Evolutionary conservation across 495 filamentous ascomycete species (phyloP).

Genomic region (Poronia punctata): DNA sequence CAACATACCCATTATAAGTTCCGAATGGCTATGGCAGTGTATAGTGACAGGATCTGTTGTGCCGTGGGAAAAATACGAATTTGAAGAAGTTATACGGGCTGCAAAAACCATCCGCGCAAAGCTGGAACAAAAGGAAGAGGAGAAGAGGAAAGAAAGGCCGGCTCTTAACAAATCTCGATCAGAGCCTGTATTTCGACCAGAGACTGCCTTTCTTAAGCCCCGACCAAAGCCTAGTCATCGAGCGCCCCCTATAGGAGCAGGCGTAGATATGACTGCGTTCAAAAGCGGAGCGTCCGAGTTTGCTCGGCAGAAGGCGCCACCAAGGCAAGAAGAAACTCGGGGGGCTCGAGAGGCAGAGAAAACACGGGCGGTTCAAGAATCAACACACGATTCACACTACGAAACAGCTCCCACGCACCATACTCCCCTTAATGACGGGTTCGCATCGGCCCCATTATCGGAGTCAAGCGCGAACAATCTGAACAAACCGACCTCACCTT

Average conservation of each 20-base stretch:
- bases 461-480: constrained; percentile 31
- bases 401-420: constrained; percentile 32
- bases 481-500: constrained; percentile 26
- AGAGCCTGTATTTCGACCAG: constrained; percentile 11
- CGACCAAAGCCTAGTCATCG: constrained; percentile 1
- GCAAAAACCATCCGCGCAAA: not conserved
- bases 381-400: constrained; percentile 9
- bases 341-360: no score
- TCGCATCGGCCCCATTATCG: constrained; percentile 27
- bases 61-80: constrained; percentile 32
- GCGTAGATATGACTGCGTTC: constrained; percentile 28
- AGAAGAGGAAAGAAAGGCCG: constrained; percentile 10
- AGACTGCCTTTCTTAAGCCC: no score
- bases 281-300: constrained; percentile 7
- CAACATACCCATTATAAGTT: constrained; percentile 68
- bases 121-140: constrained; percentile 4
- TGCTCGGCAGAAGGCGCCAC: constrained; percentile 3
- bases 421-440: constrained; percentile 8
- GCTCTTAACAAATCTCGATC: constrained; percentile 8
- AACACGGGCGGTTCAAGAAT: not conserved
- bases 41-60: constrained; percentile 41
- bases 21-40: constrained; percentile 78
- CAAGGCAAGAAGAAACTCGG: no score
- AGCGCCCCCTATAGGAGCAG: constrained; percentile 11
- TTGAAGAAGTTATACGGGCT: constrained; percentile 28